Conservation (phyloP, 768 basidiomycete species). For the Naematelia encephala region DNA sequence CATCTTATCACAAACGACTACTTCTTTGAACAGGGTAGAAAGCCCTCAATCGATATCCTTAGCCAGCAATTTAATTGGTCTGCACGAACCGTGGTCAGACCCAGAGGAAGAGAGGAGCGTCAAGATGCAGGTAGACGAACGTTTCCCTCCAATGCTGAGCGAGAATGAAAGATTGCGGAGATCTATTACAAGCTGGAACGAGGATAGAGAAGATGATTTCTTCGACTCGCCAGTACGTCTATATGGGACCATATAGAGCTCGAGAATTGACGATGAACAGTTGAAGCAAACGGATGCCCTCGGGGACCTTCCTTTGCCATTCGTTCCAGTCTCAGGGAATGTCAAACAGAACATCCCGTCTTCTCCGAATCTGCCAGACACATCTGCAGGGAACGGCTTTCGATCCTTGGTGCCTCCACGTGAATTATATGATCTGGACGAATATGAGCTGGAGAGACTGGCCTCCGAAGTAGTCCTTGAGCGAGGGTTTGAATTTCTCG, state of each 20-base stretch:
- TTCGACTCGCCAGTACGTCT: not conserved
- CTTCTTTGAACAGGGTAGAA: not conserved
- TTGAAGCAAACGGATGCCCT: not conserved
- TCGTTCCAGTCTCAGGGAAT: not conserved
- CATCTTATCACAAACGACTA: not conserved
- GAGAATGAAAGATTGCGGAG: not conserved
- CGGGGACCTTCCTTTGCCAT: not conserved
- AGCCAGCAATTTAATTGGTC: not conserved
- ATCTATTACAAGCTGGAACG: not conserved
- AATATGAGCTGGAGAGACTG: constrained; percentile 1
- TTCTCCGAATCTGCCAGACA: not conserved
- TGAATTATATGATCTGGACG: constrained; percentile 3
- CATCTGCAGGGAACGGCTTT: not conserved
- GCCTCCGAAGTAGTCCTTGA: constrained; percentile 8
- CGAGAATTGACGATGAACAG: not conserved
- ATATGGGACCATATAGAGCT: not conserved
- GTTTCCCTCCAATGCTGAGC: not conserved
- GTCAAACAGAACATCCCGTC: not conserved
- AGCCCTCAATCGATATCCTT: not conserved
- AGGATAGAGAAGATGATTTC: not conserved
- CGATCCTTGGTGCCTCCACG: not conserved
- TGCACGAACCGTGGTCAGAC: not conserved
- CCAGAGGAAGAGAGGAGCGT: not conserved
- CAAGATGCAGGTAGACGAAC: not conserved
- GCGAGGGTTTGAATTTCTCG: constrained; percentile 9